These are phyloP conservation scores for Candida sphagnicola DNA, from an alignment of 805 yeast species.

Conservation along the genomic window DNA sequence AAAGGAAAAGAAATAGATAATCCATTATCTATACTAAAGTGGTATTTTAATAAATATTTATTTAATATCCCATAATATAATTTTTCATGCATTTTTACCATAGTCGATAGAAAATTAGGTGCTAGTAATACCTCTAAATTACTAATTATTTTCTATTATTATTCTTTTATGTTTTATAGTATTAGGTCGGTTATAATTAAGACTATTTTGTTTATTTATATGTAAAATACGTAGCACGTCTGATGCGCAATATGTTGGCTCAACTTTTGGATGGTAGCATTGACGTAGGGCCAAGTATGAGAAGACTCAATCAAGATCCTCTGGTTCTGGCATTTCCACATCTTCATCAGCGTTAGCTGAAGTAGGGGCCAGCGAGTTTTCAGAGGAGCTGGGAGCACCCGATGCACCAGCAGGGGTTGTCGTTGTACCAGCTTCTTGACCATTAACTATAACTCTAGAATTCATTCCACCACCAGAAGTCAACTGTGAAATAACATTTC, in stretches of 20 bases:
- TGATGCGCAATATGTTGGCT: not conserved
- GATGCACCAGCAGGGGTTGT: too few species aligned
- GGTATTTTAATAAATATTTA: not conserved
- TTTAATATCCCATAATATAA: not conserved
- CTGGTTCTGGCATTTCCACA: conserved; percentile 7
- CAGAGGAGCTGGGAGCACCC: too few species aligned
- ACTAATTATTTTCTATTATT: conserved; percentile 1
- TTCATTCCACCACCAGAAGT: not conserved
- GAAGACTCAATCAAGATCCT: conserved; percentile 10
- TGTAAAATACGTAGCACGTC: not conserved
- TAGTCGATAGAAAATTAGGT: conserved; percentile 2
- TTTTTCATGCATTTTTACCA: conserved; percentile 1
- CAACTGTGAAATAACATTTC: conserved; percentile 5
- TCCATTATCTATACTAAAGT: not conserved
- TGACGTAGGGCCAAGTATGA: too few species aligned
- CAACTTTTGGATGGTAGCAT: too few species aligned
- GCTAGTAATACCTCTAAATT: not conserved
- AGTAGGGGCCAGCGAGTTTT: too few species aligned
- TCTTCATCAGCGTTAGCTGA: conserved; percentile 3
- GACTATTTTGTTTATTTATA: not conserved
- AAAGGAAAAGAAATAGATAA: conserved; percentile 20
- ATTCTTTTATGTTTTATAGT: conserved; percentile 1
- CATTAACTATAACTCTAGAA: conserved; percentile 7
- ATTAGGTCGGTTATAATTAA: conserved; percentile 1
- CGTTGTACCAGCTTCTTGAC: conserved; percentile 3